Conservation (phyloP, 371 early-diverging fungal species). For the Mucor saturninus region DNA sequence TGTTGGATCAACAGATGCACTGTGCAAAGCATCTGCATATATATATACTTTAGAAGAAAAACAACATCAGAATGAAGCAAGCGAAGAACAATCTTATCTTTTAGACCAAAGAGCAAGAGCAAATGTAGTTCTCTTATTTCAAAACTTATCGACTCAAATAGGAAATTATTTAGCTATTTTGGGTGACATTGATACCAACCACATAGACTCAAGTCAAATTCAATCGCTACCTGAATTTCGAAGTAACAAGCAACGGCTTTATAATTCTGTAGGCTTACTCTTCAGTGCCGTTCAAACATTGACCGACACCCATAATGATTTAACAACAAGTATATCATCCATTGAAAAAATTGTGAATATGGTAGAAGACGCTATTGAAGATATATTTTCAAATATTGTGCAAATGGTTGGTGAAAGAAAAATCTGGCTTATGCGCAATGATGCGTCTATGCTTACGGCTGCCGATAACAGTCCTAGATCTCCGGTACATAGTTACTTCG, state of each 20-base stretch:
- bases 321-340: conserved; percentile 33
- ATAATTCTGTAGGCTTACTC: conserved; percentile 69
- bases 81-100: conserved; percentile 21
- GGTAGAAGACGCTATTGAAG: conserved; percentile 52
- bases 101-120: conserved; percentile 35
- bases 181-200: conserved; percentile 40
- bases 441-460: conserved; percentile 2
- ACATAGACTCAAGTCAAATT: conserved; percentile 32
- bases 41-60: conserved; percentile 43
- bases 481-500: conserved; percentile 17
- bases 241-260: conserved; percentile 67
- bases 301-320: conserved; percentile 48
- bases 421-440: conserved; percentile 39
- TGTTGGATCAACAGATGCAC: conserved; percentile 46
- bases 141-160: conserved; percentile 48
- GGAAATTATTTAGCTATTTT: conserved; percentile 48
- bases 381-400: conserved; percentile 35
- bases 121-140: conserved; percentile 45
- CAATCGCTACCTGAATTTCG: conserved; percentile 64
- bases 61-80: conserved; percentile 1
- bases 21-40: conserved; percentile 41
- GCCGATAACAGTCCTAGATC: conserved; percentile 11
- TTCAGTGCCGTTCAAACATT: conserved; percentile 70
- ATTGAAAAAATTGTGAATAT: conserved; percentile 49
- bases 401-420: conserved; percentile 49